Percentiles rank a stretch among this genome's conserved stretches.
These are phyloP conservation scores for Polysphondylium violaceum DNA, from an alignment of 78 protist genomes.

Conservation along the genomic window DNA sequence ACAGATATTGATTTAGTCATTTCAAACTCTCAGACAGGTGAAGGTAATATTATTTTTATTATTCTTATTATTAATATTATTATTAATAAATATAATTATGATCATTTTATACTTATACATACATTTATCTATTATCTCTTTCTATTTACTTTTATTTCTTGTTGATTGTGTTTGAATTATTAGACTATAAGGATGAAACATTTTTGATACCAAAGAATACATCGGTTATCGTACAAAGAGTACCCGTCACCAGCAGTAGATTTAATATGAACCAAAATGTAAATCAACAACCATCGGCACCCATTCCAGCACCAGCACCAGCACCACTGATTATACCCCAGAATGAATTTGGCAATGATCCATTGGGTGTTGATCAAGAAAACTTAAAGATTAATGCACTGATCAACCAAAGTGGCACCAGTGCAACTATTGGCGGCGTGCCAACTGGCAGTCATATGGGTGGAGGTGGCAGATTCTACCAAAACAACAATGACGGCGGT, in stretches of 20 bases:
- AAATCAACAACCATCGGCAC: background rate
- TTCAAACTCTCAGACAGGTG: slow-evolving; percentile 59
- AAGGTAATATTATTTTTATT: slow-evolving; percentile 56
- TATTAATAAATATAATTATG: background rate
- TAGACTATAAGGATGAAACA: slow-evolving; percentile 72
- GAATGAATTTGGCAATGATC: background rate
- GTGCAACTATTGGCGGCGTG: too few relatives aligned
- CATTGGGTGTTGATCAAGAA: slow-evolving; percentile 37
- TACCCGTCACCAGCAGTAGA: slow-evolving; percentile 20
- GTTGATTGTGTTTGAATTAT: background rate
- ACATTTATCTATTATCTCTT: background rate
- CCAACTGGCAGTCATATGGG: slow-evolving; percentile 19
- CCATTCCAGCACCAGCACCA: slow-evolving; percentile 2
- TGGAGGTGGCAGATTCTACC: background rate
- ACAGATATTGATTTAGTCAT: slow-evolving; percentile 42
- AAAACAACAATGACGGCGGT: background rate
- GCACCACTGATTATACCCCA: slow-evolving; percentile 29
- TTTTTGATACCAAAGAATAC: slow-evolving; percentile 75
- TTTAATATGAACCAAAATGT: too few relatives aligned
- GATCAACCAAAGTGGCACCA: background rate
- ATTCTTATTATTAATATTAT: background rate
- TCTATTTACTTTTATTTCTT: background rate
- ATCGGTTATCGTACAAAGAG: slow-evolving; percentile 33
- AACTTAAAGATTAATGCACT: slow-evolving; percentile 42
- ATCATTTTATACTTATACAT: background rate